Percentiles rank a stretch among this genome's conserved stretches.
These are phyloP conservation scores for Theileria sp. DNA, from an alignment of 169 alveolate species.

Conservation along the genomic window DNA sequence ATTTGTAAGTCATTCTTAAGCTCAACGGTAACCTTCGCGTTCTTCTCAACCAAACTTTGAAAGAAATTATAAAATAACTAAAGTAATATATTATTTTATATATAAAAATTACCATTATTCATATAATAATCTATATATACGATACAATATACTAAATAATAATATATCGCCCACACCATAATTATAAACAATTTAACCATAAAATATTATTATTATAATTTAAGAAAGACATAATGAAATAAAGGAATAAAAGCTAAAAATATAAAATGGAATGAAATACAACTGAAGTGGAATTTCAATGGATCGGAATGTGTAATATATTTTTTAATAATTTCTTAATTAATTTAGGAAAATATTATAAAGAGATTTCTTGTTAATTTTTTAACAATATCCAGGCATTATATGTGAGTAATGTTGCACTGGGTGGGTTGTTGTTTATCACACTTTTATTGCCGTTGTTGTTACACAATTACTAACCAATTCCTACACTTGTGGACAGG, in stretches of 20 bases:
- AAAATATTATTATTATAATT: too few species aligned
- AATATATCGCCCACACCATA: neutral
- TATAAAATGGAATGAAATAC: neutral
- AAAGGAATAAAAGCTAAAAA: neutral
- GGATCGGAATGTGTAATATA: neutral
- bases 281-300: neutral
- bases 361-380: neutral
- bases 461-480: neutral
- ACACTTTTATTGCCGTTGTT: neutral
- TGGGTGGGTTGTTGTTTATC: constrained; percentile 15
- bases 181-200: too few species aligned
- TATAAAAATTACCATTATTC: neutral
- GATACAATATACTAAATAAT: neutral
- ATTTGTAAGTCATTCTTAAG: constrained; percentile 90
- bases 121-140: neutral
- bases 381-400: neutral
- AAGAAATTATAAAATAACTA: constrained; percentile 87
- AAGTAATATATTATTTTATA: neutral
- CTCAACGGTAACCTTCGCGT: constrained; percentile 89
- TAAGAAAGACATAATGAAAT: too few species aligned
- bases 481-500: neutral
- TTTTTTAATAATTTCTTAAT: neutral
- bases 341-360: too few species aligned
- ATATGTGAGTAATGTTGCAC: neutral
- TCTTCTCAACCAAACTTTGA: constrained; percentile 87